Conservation (phyloP, 192 early-diverging fungal genomes). For the Ramicandelaber brevisporus region DNA sequence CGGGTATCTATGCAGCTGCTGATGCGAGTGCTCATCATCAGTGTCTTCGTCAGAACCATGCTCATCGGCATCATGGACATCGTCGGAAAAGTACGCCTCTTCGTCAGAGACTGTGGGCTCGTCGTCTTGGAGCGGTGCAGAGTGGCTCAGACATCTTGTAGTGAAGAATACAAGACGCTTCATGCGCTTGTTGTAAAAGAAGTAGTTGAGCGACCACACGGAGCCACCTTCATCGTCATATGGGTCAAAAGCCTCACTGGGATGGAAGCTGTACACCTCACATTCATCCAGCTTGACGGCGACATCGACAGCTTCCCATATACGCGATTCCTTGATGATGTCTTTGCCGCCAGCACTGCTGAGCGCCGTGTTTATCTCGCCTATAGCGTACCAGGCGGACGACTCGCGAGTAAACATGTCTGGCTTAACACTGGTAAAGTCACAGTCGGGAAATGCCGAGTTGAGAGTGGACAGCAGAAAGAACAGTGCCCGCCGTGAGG, state of each 20-base stretch:
- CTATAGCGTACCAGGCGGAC: slow-evolving; percentile 37
- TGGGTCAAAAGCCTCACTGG: slow-evolving; percentile 68
- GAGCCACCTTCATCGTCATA: slow-evolving; percentile 75
- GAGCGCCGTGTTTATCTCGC: slow-evolving; percentile 65
- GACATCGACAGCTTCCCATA: slow-evolving; percentile 78
- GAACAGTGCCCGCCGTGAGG: slow-evolving; percentile 71
- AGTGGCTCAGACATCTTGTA: slow-evolving; percentile 69
- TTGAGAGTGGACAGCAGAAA: slow-evolving; percentile 90
- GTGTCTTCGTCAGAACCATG: too few relatives aligned
- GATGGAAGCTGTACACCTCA: slow-evolving; percentile 78
- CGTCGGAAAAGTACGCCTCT: too few relatives aligned
- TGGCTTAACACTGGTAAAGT: slow-evolving; percentile 71
- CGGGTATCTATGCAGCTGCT: too few relatives aligned
- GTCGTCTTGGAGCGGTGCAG: too few relatives aligned
- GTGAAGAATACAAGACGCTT: slow-evolving; percentile 88
- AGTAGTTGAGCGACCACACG: slow-evolving; percentile 92
- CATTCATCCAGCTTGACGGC: slow-evolving; percentile 57
- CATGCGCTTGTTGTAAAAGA: slow-evolving; percentile 79
- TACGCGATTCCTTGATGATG: slow-evolving; percentile 14
- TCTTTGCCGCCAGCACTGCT: slow-evolving; percentile 42
- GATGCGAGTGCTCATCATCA: too few relatives aligned
- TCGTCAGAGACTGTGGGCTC: too few relatives aligned
- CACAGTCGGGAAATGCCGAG: slow-evolving; percentile 88
- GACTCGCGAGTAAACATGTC: slow-evolving; percentile 52
- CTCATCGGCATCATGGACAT: too few relatives aligned